Percentiles rank a stretch among this genome's conserved stretches.
phyloP scores from a whole-genome alignment of 352 stramenopile species.

The Phytopythium montanum region DNA sequence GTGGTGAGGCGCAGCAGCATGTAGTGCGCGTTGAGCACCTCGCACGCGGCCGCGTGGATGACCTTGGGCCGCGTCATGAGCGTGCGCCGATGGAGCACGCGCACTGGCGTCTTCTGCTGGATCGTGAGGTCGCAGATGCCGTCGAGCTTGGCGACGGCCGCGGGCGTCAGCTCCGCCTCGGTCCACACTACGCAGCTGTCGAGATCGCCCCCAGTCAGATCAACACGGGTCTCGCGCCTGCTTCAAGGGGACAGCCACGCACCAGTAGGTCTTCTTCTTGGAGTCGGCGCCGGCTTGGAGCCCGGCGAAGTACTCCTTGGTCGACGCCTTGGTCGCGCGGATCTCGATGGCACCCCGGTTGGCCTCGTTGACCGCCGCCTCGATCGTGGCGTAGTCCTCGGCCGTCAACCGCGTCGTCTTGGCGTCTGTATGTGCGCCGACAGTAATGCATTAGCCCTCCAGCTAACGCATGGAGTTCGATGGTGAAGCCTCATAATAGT shows the following conservation, averaged over 20 bases:
- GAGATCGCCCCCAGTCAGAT: slow-evolving; percentile 3
- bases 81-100: slow-evolving; percentile 96
- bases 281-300: slow-evolving; percentile 79
- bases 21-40: slow-evolving; percentile 95
- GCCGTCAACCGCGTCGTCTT: slow-evolving; percentile 65
- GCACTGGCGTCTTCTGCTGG: slow-evolving; percentile 95
- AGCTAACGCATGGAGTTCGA: not conserved
- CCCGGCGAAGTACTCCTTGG: slow-evolving; percentile 76
- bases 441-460: not conserved
- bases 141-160: slow-evolving; percentile 70
- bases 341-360: slow-evolving; percentile 79
- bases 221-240: not conserved
- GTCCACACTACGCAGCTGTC: slow-evolving; percentile 79
- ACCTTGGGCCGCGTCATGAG: slow-evolving; percentile 91
- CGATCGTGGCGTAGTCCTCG: slow-evolving; percentile 45
- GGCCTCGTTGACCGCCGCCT: slow-evolving; percentile 61
- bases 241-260: slow-evolving; percentile 5
- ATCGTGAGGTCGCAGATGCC: slow-evolving; percentile 85
- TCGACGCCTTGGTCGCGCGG: slow-evolving; percentile 71
- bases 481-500: not conserved
- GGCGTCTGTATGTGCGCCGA: slow-evolving; percentile 38
- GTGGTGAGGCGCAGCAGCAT: slow-evolving; percentile 95
- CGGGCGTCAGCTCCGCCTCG: slow-evolving; percentile 47
- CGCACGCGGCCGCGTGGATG: slow-evolving; percentile 83
- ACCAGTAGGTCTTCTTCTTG: slow-evolving; percentile 90